Evolutionary conservation across 768 basidiomycete genomes (phyloP).

Genomic region (Russula griseocarnosa): DNA sequence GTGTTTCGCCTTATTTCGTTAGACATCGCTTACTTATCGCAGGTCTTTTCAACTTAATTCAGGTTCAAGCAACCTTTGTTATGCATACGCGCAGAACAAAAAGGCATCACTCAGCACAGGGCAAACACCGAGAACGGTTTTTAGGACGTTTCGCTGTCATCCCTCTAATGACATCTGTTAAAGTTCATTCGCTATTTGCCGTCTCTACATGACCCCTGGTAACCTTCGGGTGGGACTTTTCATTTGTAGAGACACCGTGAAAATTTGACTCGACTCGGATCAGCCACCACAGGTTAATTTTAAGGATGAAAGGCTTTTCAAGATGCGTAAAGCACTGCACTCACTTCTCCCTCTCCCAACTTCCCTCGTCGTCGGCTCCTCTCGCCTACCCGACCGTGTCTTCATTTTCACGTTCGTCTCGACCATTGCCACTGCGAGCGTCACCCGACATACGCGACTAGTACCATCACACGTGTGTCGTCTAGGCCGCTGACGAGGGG

Average conservation of each 20-base stretch:
- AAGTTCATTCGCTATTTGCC: too few relatives aligned
- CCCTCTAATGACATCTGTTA: too few relatives aligned
- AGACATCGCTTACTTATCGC: neutral
- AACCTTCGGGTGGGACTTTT: too few relatives aligned
- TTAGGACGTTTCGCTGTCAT: neutral
- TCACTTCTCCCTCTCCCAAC: neutral
- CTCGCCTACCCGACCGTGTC: neutral
- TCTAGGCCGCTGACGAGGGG: neutral
- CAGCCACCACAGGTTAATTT: neutral
- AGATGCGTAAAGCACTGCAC: neutral
- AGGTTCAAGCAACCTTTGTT: neutral
- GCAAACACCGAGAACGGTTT: neutral
- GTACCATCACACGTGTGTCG: neutral
- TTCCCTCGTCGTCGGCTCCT: neutral
- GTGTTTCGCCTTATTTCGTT: neutral
- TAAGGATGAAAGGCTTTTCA: neutral
- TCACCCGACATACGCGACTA: conserved; percentile 2
- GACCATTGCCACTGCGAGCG: conserved; percentile 3
- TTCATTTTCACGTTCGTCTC: conserved; percentile 1
- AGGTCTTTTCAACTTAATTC: neutral
- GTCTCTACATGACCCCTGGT: too few relatives aligned
- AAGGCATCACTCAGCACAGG: too few relatives aligned
- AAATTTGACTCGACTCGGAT: neutral
- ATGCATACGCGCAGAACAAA: neutral
- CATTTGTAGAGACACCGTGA: neutral